phyloP scores from a whole-genome alignment of 768 basidiomycete species.

The Boletales sp. region DNA sequence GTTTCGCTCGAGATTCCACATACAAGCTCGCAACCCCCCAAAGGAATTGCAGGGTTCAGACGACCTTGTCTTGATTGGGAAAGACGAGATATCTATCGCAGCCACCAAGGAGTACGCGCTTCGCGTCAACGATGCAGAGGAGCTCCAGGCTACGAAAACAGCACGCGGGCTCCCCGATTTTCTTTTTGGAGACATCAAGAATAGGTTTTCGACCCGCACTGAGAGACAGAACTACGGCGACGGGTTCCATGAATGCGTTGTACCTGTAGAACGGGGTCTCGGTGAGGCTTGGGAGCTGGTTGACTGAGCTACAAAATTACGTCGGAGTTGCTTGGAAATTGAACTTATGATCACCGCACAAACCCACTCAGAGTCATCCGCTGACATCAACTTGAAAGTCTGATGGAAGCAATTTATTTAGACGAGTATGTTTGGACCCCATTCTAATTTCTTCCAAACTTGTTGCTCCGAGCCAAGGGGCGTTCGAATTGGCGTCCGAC shows the following conservation, averaged over 20 bases:
- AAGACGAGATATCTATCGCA: constrained; percentile 2
- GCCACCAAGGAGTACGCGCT: background rate
- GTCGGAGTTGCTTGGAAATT: too few relatives aligned
- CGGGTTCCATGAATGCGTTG: background rate
- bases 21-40: background rate
- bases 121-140: background rate
- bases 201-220: background rate
- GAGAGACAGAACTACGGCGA: background rate
- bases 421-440: too few relatives aligned
- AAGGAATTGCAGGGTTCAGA: background rate
- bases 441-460: too few relatives aligned
- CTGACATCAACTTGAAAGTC: too few relatives aligned
- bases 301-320: background rate
- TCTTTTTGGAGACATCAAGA: background rate
- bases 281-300: constrained; percentile 4
- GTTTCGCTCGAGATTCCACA: background rate
- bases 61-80: constrained; percentile 1
- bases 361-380: too few relatives aligned
- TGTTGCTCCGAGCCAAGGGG: too few relatives aligned
- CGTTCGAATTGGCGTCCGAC: too few relatives aligned
- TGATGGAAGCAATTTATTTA: too few relatives aligned
- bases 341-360: too few relatives aligned
- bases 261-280: background rate
- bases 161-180: background rate
- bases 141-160: background rate